These are phyloP conservation scores for Cyberlindnera petersonii DNA, from an alignment of 805 yeast species.

Conservation along the genomic window DNA sequence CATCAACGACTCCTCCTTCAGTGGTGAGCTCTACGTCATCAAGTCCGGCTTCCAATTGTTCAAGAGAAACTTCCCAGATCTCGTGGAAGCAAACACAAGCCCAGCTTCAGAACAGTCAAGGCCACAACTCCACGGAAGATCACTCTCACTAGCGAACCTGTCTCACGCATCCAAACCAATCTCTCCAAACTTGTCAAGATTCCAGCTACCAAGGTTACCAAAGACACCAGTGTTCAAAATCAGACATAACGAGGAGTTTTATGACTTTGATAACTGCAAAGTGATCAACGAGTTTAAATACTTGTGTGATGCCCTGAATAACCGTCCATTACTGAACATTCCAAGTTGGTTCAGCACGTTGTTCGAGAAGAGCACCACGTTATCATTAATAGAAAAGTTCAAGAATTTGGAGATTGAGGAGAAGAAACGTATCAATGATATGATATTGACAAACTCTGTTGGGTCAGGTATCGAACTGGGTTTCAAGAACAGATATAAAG, in stretches of 20 bases:
- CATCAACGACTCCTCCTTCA: slow-evolving; percentile 34
- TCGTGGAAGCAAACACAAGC: slow-evolving; percentile 18
- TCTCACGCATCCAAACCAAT: slow-evolving; percentile 9
- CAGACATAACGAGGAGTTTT: slow-evolving; percentile 51
- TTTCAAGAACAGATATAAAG: slow-evolving; percentile 72
- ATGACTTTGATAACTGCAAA: slow-evolving; percentile 18
- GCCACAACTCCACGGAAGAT: slow-evolving; percentile 19
- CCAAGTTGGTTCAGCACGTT: slow-evolving; percentile 46
- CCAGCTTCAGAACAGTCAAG: slow-evolving; percentile 1
- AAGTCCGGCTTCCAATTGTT: slow-evolving; percentile 41
- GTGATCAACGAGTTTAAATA: slow-evolving; percentile 23
- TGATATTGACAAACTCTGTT: slow-evolving; percentile 25
- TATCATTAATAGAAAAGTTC: slow-evolving; percentile 46
- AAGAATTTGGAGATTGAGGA: slow-evolving; percentile 66
- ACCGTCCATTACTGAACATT: slow-evolving; percentile 6
- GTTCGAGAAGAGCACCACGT: slow-evolving; percentile 23
- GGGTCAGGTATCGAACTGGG: slow-evolving; percentile 60
- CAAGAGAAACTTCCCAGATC: slow-evolving; percentile 25
- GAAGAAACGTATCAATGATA: slow-evolving; percentile 53
- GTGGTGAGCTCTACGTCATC: slow-evolving; percentile 40
- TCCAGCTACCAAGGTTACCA: slow-evolving; percentile 46
- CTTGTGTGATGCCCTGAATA: slow-evolving; percentile 9
- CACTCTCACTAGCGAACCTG: slow-evolving; percentile 20
- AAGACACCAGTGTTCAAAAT: slow-evolving; percentile 42
- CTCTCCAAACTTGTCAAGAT: slow-evolving; percentile 40